phyloP scores from a whole-genome alignment of 306 rosid species.

The Cucurbita argyrosperma region DNA sequence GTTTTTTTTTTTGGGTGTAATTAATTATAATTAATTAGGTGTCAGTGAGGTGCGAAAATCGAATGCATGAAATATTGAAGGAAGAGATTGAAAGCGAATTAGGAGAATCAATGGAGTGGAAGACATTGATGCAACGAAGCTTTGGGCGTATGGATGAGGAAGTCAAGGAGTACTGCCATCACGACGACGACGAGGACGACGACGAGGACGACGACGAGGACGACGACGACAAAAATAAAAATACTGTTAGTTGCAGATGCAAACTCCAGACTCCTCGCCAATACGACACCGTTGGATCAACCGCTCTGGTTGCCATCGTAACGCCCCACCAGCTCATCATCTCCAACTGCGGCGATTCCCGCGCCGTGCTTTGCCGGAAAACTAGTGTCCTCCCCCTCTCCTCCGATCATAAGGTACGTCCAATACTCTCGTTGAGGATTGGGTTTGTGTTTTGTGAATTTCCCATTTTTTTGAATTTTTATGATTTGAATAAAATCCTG shows the following conservation, averaged over 20 bases:
- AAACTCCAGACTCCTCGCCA: slow-evolving; percentile 47
- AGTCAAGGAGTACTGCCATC: slow-evolving; percentile 4
- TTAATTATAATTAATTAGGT: slow-evolving; percentile 8
- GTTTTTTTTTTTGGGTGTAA: too few species aligned
- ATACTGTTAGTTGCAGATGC: slow-evolving; percentile 18
- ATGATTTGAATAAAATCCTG: too few species aligned
- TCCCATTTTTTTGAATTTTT: too few species aligned
- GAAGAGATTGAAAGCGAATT: slow-evolving; percentile 16
- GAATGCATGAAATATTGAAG: slow-evolving; percentile 30
- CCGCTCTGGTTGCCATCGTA: slow-evolving; percentile 46
- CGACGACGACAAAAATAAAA: too few species aligned
- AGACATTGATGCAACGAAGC: slow-evolving; percentile 25
- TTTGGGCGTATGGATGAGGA: slow-evolving; percentile 29
- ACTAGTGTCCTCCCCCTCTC: slow-evolving; percentile 65
- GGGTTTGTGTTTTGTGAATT: too few species aligned
- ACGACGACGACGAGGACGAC: too few species aligned
- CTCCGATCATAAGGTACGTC: slow-evolving; percentile 58
- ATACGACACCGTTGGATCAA: slow-evolving; percentile 89
- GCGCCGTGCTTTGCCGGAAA: slow-evolving; percentile 70
- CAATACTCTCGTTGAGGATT: too few species aligned
- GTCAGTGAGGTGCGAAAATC: slow-evolving; percentile 28
- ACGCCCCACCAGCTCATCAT: slow-evolving; percentile 47
- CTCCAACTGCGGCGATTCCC: slow-evolving; percentile 88
- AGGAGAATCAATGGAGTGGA: slow-evolving; percentile 15
- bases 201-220: too few species aligned